Base-by-base conservation (phyloP, 2,329 filamentous ascomycete genomes). In the Aplosporella prunicola region DNA sequence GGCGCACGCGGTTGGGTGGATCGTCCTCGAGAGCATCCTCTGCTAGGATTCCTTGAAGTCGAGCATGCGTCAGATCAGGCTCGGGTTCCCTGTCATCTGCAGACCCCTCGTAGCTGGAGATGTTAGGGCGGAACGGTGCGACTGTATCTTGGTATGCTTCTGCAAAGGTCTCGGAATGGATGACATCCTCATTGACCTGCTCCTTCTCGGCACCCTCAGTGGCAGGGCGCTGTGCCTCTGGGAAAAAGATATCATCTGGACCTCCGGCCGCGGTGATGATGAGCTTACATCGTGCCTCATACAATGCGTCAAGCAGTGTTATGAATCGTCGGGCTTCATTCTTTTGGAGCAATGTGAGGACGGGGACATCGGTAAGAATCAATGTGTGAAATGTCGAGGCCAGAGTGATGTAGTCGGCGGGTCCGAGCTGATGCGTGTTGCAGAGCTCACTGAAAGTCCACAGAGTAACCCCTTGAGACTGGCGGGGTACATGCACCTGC, bases 281-380 rank as follows among this genome's bases (percentile, higher is more conserved):
- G 8, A 89, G 69, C 47, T 84, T 84, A 57, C 83, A 88, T 6
- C 78, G 72, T n/a, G 81, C 79, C 62, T 89, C 83, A 57, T 89
- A 89, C 1, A 86, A 66, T 0, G 83, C 83, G 51, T 91, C 83
- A 1, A 89, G 70, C 1, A 91, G 67, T 0, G 81, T 88, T 52
- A 89, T 89, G 53, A 91, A 78, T 9, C 84, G 72, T 4, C 83
- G 69, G 1, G 84, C 84, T 61, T 89, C 83, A 54, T 88, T 89
- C 58, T 87, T 89, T 55, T 79, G 77, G 1, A 75, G 60, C 2
- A 79, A 56, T 0, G 74, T 78, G 9, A 91, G 63, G 11, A 81
- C 54, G 0, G 84, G 83, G 2, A 89, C 68, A 14, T 76, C 62
- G 46, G 81, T 79, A 31, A 89, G 65, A 51, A 89, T 75, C 43